Base-by-base conservation (phyloP, 306 rosid species). In the Datisca glomerata region DNA sequence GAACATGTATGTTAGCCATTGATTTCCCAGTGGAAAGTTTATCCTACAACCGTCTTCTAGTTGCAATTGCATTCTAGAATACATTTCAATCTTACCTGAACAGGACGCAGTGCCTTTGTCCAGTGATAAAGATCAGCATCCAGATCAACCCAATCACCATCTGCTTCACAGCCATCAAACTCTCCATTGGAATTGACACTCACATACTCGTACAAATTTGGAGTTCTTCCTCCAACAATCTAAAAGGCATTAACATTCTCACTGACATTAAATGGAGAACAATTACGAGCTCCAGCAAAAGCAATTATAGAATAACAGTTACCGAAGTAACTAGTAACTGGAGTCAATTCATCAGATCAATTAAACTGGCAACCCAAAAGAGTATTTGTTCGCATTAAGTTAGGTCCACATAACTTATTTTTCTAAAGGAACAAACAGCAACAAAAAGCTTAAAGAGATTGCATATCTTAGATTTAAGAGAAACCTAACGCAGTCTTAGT, bases 61-160 rank as follows among this genome's bases (percentile, higher is more conserved):
- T 14, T 45, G 21, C 56, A 44, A 34, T 21, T 23, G 32, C 21
- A 24, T 10, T 33, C 52, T 18, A 28, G 10, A 29, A 16, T 9
- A 49, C 19, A 46, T 8, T 27, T 43, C 47, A 27, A 11, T 23
- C 64, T 21, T 36, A 87, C 97, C 89, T 87, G 97, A 60, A 83
- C 93, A 8, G 94, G 94, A 40, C 86, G 87, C 31, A 83, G 65
- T 16, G 65, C 48, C 74, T 80, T 79, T 22, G 91, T 76, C 97
- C 97, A 87, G 72, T 77, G 63, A 55, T 74, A 68, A 73, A 87
- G 83, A 71, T 83, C 93, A 50, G 73, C 24, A 21, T 87, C 85
- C 58, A 87, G 41, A 39, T 67, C 80, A 57, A 55, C 61, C 94
- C 94, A 80, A 56, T 68, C 71, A 47, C 32, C 50, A 59, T 67